Percentiles rank a stretch among this genome's conserved stretches.
phyloP scores from a whole-genome alignment of 305 asterid species.

The Fraxinus sp. region DNA sequence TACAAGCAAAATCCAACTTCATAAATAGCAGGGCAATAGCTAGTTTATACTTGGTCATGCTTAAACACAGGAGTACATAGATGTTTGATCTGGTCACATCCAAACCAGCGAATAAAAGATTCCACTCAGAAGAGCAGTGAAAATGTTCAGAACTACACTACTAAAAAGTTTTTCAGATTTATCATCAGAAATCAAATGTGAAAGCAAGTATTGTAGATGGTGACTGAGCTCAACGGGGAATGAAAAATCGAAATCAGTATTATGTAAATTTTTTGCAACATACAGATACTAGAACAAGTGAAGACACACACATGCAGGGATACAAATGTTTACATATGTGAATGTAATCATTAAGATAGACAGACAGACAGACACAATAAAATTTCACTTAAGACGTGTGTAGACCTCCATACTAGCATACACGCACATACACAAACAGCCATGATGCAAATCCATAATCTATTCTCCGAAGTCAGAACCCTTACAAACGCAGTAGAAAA shows the following conservation, averaged over 20 bases:
- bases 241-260: background rate
- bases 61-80: background rate
- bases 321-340: background rate
- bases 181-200: background rate
- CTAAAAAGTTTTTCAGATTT: background rate
- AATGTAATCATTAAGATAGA: background rate
- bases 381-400: background rate
- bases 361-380: background rate
- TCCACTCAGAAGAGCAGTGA: background rate
- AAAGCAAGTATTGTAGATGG: background rate
- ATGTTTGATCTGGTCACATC: background rate
- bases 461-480: background rate
- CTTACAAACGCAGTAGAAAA: slow-evolving; percentile 8
- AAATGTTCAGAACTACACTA: background rate
- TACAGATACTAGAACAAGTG: background rate
- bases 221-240: background rate
- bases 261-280: background rate
- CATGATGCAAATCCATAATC: background rate
- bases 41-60: background rate
- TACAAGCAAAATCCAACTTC: slow-evolving; percentile 9
- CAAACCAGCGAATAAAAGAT: background rate
- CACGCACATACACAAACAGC: background rate
- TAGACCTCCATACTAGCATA: background rate
- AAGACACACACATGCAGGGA: background rate
- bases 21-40: background rate